Base-by-base conservation (phyloP, 441 rosid genomes). In the Metrosideros polymorpha region DNA sequence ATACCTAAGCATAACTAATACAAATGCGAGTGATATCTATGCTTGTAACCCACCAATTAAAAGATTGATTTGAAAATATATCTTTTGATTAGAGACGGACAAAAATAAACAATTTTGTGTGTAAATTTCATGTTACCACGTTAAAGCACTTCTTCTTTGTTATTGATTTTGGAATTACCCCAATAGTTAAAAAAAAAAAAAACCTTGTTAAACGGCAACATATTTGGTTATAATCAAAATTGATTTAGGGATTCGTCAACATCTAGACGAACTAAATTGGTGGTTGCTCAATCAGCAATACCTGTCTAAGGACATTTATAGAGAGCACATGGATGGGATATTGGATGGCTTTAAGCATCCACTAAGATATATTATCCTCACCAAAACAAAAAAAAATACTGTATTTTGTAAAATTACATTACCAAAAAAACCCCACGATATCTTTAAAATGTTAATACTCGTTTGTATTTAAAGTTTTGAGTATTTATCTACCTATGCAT, bases 41-140 rank as follows among this genome's bases (percentile, higher is more conserved):
- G 30, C 3, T 4, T 61, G 30, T 6, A 29, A 29, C 22, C 18
- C 39, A 30, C 7, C 1, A 15, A 29, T 15, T 10, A 15, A 59
- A 59, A 59, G 0, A 59, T 6, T 29, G 12, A 29, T 59, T 29
- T n/a, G 12, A 59, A 0, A 0, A 59, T 59, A 7, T 57, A 29
- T 59, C 3, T 59, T 29, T 59, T 29, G 0, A 29, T 14, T 15
- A 29, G 71, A 59, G 71, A 59, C 14, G 22, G 17, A 14, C 0
- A 0, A 7, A 59, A 29, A n/a, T n/a, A 29, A 29, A 29, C 6
- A 59, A 59, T 0, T 14, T 29, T 29, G 6, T 6, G 9, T 59
- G 4, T 59, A 59, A 14, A 29, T 59, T 59, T 59, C 39, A 15
- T 52, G 24, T 52, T 6, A 6, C 22, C 22, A 52, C 6, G 24